Conservation (phyloP, 2,329 filamentous ascomycete genomes). For the Colletotrichum godetiae region DNA sequence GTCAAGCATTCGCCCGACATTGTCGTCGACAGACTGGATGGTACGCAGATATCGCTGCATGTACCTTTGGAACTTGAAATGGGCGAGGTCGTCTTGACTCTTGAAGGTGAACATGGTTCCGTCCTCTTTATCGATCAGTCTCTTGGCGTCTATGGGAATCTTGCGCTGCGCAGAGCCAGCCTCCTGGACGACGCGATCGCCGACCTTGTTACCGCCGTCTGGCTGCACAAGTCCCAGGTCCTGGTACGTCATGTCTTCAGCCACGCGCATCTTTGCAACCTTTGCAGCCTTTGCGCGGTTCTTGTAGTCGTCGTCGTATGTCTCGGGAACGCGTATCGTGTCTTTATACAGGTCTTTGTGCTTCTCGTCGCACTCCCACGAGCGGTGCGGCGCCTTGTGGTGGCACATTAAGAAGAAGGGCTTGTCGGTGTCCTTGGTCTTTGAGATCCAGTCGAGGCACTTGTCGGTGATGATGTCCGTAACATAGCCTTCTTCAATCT, state of each 20-base stretch:
- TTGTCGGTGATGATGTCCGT: constrained; percentile 66
- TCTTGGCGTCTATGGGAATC: constrained; percentile 39
- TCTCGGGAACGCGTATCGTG: constrained; percentile 59
- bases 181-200: constrained; percentile 45
- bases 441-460: constrained; percentile 53
- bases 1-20: constrained; percentile 59
- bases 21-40: constrained; percentile 64
- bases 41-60: constrained; percentile 66
- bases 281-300: constrained; percentile 61
- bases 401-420: constrained; percentile 68
- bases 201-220: constrained; percentile 56
- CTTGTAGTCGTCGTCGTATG: constrained; percentile 65
- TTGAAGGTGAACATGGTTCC: constrained; percentile 59
- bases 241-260: constrained; percentile 62
- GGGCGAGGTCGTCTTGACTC: constrained; percentile 52
- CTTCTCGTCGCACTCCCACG: constrained; percentile 62
- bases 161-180: constrained; percentile 42
- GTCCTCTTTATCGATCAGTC: constrained; percentile 57
- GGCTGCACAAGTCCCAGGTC: constrained; percentile 61
- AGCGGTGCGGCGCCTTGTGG: constrained; percentile 65
- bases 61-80: constrained; percentile 68
- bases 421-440: constrained; percentile 44
- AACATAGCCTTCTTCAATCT: constrained; percentile 54
- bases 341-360: constrained; percentile 61
- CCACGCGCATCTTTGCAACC: constrained; percentile 62